These are phyloP conservation scores for Calendula officinalis DNA, from an alignment of 129 eudicot species.

Conservation along the genomic window DNA sequence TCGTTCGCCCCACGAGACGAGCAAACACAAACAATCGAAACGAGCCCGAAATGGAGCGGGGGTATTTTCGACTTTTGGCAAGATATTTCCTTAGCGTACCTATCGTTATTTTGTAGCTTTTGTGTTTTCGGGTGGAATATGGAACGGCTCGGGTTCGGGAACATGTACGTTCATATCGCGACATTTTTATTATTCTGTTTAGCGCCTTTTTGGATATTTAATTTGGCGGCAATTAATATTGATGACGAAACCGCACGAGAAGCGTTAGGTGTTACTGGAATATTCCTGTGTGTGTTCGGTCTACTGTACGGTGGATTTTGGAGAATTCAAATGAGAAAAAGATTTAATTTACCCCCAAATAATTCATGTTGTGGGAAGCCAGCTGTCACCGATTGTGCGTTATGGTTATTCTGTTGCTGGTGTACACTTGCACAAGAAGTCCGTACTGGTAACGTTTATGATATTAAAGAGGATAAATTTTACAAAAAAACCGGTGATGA, in stretches of 20 bases:
- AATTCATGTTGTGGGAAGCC: constrained; percentile 67
- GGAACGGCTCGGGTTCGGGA: constrained; percentile 95
- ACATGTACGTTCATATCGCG: constrained; percentile 93
- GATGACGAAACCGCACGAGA: constrained; percentile 65
- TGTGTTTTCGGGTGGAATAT: constrained; percentile 99
- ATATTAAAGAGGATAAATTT: constrained; percentile 70
- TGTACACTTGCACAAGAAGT: constrained; percentile 97
- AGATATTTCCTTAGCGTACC: constrained; percentile 82
- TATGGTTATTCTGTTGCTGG: constrained; percentile 98
- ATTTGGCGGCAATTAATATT: constrained; percentile 84
- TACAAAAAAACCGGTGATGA: constrained; percentile 38
- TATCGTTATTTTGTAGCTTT: constrained; percentile 73
- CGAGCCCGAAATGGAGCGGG: constrained; percentile 69
- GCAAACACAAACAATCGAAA: constrained; percentile 26
- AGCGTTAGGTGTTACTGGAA: constrained; percentile 68
- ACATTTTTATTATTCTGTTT: constrained; percentile 86
- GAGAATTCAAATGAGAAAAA: constrained; percentile 97
- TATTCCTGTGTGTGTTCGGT: constrained; percentile 78
- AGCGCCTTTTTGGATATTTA: constrained; percentile 94
- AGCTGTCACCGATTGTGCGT: constrained; percentile 63
- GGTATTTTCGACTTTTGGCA: constrained; percentile 94
- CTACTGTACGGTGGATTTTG: constrained; percentile 94
- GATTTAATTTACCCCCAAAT: constrained; percentile 70
- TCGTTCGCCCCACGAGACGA: constrained; percentile 66
- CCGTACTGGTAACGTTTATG: constrained; percentile 80